phyloP scores from a whole-genome alignment of 768 basidiomycete species.

The Tylopilus vinaceipallidus region DNA sequence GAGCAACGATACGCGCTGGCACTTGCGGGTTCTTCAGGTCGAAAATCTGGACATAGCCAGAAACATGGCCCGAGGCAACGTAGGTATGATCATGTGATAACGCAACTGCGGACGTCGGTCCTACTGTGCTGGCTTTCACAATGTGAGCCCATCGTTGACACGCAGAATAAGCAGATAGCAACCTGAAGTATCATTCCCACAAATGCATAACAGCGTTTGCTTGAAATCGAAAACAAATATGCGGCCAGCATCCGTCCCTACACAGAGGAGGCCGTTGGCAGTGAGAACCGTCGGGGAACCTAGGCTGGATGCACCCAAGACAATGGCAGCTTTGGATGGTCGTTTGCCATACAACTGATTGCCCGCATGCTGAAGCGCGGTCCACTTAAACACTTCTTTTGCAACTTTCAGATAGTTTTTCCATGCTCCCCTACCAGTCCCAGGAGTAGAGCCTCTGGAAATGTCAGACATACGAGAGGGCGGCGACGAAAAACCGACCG shows the following conservation, averaged over 20 bases:
- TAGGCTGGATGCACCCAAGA: conserved; percentile 55
- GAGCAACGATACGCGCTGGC: conserved; percentile 68
- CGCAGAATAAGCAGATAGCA: conserved; percentile 15
- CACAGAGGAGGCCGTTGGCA: conserved; percentile 84
- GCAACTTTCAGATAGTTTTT: conserved; percentile 25
- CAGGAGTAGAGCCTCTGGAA: conserved; percentile 65
- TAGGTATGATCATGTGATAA: conserved; percentile 94
- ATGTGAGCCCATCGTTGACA: conserved; percentile 19
- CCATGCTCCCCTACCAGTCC: conserved; percentile 26
- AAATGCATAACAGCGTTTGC: conserved; percentile 77
- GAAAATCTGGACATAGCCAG: conserved; percentile 84
- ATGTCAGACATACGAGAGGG: conserved; percentile 69
- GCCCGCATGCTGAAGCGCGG: conserved; percentile 57
- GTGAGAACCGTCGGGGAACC: conserved; percentile 80
- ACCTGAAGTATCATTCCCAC: conserved; percentile 72
- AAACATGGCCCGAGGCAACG: conserved; percentile 82
- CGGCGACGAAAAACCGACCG: conserved; percentile 48
- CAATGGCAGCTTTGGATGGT: conserved; percentile 56
- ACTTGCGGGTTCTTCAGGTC: conserved; percentile 68
- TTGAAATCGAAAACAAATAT: conserved; percentile 87
- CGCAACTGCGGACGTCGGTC: conserved; percentile 84
- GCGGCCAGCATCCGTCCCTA: conserved; percentile 81
- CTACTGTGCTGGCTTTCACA: conserved; percentile 54
- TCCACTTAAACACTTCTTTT: conserved; percentile 76
- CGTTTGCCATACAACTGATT: conserved; percentile 52